Evolutionary conservation across 495 filamentous ascomycete genomes (phyloP).

Genomic region (Podospora anserina): DNA sequence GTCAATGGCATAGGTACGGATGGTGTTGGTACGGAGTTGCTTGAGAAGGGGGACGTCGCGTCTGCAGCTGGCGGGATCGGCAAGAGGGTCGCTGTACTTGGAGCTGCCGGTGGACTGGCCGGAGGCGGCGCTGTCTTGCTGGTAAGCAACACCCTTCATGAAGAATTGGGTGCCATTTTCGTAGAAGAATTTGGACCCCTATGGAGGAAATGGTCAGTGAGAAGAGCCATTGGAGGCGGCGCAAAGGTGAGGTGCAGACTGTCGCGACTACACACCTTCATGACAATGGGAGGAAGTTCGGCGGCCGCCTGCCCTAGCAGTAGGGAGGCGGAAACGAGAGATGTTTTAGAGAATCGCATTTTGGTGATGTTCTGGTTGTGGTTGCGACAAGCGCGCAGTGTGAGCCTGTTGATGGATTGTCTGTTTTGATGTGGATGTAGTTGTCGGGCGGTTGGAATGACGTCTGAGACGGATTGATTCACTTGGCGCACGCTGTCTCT

Average conservation of each 20-base stretch:
- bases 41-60: conserved; percentile 81
- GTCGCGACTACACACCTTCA: conserved; percentile 50
- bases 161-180: conserved; percentile 72
- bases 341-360: conserved; percentile 44
- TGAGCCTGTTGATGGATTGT: background rate
- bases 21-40: conserved; percentile 78
- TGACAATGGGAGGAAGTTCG: conserved; percentile 65
- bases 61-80: conserved; percentile 63
- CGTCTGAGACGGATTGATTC: conserved; percentile 1
- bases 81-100: conserved; percentile 64
- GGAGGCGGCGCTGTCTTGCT: conserved; percentile 50
- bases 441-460: conserved; percentile 8
- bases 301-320: conserved; percentile 50
- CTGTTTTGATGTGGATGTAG: conserved; percentile 1
- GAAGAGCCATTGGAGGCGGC: too few relatives aligned
- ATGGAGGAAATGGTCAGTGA: conserved; percentile 1
- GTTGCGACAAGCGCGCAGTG: background rate
- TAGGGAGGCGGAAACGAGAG: conserved; percentile 42
- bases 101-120: conserved; percentile 36
- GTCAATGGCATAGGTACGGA: conserved; percentile 92
- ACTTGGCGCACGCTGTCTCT: background rate
- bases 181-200: conserved; percentile 63
- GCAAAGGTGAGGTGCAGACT: background rate
- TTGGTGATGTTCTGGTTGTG: conserved; percentile 20
- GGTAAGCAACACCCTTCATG: conserved; percentile 90